These are phyloP conservation scores for Tolypocladium tundrense DNA, from an alignment of 2,329 filamentous ascomycete species.

Conservation along the genomic window DNA sequence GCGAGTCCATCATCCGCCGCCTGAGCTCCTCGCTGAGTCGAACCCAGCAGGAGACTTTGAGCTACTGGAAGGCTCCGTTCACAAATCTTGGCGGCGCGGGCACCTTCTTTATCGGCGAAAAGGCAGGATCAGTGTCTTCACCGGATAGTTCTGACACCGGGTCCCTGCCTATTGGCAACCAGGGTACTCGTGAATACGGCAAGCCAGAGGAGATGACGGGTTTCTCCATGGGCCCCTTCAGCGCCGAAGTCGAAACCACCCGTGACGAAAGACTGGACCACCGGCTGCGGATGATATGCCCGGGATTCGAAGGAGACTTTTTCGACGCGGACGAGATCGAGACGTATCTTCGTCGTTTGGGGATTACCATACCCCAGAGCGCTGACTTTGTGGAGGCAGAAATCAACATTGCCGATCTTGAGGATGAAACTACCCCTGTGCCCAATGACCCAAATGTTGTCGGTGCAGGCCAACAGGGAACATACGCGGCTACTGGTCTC, in stretches of 20 bases:
- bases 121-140: background rate
- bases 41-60: constrained; percentile 33
- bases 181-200: constrained; percentile 17
- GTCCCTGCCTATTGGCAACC: constrained; percentile 22
- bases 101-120: constrained; percentile 42
- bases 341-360: constrained; percentile 55
- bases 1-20: constrained; percentile 34
- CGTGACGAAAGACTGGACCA: constrained; percentile 32
- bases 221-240: constrained; percentile 38
- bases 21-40: constrained; percentile 23
- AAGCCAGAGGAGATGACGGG: constrained; percentile 14
- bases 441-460: background rate
- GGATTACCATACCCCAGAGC: constrained; percentile 50
- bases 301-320: constrained; percentile 63
- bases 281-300: constrained; percentile 41
- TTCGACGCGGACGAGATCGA: constrained; percentile 71
- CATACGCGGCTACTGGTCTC: background rate
- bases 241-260: constrained; percentile 23
- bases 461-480: background rate
- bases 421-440: background rate
- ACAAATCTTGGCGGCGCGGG: constrained; percentile 58
- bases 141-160: background rate
- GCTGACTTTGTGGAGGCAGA: constrained; percentile 52
- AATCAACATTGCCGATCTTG: constrained; percentile 34
- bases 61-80: constrained; percentile 50